These are phyloP conservation scores for Scutellaria barbata DNA, from an alignment of 257 asterid genomes.

Conservation along the genomic window DNA sequence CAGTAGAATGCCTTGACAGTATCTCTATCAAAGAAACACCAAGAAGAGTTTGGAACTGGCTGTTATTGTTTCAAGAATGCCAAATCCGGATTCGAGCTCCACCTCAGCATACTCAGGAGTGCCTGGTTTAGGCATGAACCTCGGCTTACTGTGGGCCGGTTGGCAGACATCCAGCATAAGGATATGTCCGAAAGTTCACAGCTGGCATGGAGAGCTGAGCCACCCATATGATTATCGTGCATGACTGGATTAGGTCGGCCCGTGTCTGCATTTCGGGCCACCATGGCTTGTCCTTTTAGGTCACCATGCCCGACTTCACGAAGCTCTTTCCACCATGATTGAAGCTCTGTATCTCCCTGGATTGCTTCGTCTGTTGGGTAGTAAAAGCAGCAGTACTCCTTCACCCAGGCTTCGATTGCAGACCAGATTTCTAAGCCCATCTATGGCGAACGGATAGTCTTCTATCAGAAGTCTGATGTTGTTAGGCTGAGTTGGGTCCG, in stretches of 20 bases:
- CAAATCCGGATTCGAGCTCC: constrained; percentile 51
- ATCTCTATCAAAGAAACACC: constrained; percentile 74
- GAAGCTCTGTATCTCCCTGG: constrained; percentile 62
- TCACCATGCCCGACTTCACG: constrained; percentile 74
- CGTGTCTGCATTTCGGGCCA: constrained; percentile 71
- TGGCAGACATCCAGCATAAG: constrained; percentile 82
- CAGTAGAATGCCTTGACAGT: constrained; percentile 68
- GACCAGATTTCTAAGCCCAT: constrained; percentile 81
- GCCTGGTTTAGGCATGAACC: constrained; percentile 67
- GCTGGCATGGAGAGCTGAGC: constrained; percentile 96
- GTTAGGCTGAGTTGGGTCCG: constrained; percentile 57
- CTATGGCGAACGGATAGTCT: constrained; percentile 83
- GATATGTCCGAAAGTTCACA: constrained; percentile 77
- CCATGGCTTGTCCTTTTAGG: constrained; percentile 66
- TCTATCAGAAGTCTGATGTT: constrained; percentile 66
- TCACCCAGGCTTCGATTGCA: constrained; percentile 74
- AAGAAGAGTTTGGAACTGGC: constrained; percentile 67
- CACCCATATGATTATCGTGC: constrained; percentile 74
- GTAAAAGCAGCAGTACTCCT: constrained; percentile 57
- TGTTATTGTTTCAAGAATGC: constrained; percentile 72
- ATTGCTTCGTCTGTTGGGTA: constrained; percentile 50
- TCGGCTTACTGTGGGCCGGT: constrained; percentile 81
- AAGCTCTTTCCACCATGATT: constrained; percentile 82
- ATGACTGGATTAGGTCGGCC: constrained; percentile 54
- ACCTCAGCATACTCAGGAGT: constrained; percentile 63